Conservation (phyloP, 305 asterid species). For the Rubia balearica region DNA sequence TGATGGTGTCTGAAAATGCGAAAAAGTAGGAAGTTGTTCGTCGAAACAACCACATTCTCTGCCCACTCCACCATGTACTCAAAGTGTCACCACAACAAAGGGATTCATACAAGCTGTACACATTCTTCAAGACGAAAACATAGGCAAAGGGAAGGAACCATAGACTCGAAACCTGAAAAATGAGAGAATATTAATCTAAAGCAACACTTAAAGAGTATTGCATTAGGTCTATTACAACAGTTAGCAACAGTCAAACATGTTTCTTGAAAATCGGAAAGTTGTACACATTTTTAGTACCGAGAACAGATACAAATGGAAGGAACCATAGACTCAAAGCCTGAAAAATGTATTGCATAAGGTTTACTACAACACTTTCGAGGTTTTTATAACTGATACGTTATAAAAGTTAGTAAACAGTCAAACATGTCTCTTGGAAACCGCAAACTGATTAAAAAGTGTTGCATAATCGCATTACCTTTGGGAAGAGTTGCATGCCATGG, state of each 20-base stretch:
- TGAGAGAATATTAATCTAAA: not conserved
- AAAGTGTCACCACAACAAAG: conserved; percentile 36
- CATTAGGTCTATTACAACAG: not conserved
- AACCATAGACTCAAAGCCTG: conserved; percentile 48
- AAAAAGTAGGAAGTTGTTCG: conserved; percentile 44
- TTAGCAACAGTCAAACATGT: not conserved
- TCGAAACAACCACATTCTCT: conserved; percentile 49
- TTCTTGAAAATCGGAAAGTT: conserved; percentile 17
- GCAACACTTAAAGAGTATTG: no score
- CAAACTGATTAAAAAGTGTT: no score
- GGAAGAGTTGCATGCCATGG: conserved; percentile 51
- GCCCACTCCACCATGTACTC: conserved; percentile 68
- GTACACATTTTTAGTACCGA: conserved; percentile 26
- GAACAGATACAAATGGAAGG: conserved; percentile 46
- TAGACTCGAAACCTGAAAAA: conserved; percentile 39
- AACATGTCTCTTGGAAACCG: not conserved
- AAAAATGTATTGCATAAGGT: no score
- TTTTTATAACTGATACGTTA: no score
- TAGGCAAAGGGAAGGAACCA: conserved; percentile 62
- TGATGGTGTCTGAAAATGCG: conserved; percentile 44
- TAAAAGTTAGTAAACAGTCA: not conserved
- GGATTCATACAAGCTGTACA: conserved; percentile 40
- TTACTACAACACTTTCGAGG: no score
- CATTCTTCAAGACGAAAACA: conserved; percentile 30
- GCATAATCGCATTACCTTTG: conserved; percentile 31